Base-by-base conservation (phyloP, 1,284 basidiomycete genomes). In the Cutaneotrichosporon arboriforme region DNA sequence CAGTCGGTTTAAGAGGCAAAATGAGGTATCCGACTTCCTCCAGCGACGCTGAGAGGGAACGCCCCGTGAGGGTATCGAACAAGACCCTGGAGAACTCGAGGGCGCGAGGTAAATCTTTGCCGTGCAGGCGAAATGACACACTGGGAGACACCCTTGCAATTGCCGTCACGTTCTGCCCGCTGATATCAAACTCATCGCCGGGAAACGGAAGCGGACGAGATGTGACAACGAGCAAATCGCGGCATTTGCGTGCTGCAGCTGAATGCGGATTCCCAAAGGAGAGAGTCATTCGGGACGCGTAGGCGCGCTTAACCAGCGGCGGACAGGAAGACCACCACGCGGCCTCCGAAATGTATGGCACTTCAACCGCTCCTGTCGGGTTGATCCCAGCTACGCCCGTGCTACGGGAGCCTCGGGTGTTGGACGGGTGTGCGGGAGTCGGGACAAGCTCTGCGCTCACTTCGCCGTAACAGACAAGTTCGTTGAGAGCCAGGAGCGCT, bases 21-120 rank as follows among this genome's bases (percentile, higher is more conserved):
- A 71, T 12, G 15, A 68, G 42, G 61, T 62, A 67, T 15, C 54
- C 51, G 5, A 58, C 36, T 2, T 52, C 45, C 1, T 41, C 35
- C 23, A 62, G 35, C n/a, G 60, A 47, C 3, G 65, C 58, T 13
- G 61, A 33, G 17, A 68, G 33, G 8, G 62, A 36, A 17, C 55
- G 55, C 14, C 58, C 21, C 13, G 13, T 17, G 15, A 39, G 13
- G 13, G 31, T 26, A 3, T 33, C n/a, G 14, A 49, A 36, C 3
- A 49, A 31, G 13, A 31, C 39, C 2, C 23, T 39, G 5, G 47
- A 33, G 23, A 34, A 49, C 14, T 36, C 20, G 20, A 56, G 42
- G 4, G 51, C 57, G 4, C 52, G 22, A 1, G 60, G 55, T 18
- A 66, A 39, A 42, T 60, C 54, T 2, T 52, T 26, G 22, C 9